Evolutionary conservation across 2,329 filamentous ascomycete species (phyloP).

Genomic region (Didymella keratinophila): DNA sequence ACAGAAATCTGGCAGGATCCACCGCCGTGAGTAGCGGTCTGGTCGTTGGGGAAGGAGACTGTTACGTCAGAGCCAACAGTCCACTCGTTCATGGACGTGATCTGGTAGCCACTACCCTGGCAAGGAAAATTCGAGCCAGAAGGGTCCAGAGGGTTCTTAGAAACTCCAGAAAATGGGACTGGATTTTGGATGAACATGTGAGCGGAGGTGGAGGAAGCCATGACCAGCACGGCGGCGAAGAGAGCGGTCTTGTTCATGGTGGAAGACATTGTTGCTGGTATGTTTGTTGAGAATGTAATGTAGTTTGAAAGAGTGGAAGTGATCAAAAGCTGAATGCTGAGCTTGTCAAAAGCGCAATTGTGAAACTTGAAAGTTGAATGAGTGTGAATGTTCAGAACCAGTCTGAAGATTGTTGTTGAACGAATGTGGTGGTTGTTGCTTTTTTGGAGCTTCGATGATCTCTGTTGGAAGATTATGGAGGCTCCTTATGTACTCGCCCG

Average conservation of each 20-base stretch:
- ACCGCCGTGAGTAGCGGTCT: conserved; percentile 82
- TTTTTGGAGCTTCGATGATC: conserved; percentile 24
- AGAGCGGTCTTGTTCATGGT: conserved; percentile 22
- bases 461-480: conserved; percentile 18
- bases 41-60: conserved; percentile 66
- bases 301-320: conserved; percentile 17
- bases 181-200: conserved; percentile 80
- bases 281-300: conserved; percentile 12
- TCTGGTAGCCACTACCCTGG: conserved; percentile 62
- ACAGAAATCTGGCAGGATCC: conserved; percentile 89
- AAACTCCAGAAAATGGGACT: conserved; percentile 63
- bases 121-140: conserved; percentile 79
- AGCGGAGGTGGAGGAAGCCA: conserved; percentile 67
- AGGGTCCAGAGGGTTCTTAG: conserved; percentile 62
- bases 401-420: conserved; percentile 20
- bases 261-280: conserved; percentile 19
- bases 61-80: conserved; percentile 66
- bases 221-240: conserved; percentile 39
- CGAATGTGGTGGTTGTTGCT: conserved; percentile 18
- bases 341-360: conserved; percentile 18
- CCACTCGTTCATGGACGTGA: conserved; percentile 66
- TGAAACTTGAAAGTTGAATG: conserved; percentile 18
- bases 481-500: conserved; percentile 22
- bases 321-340: conserved; percentile 15
- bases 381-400: conserved; percentile 24